Percentiles rank a stretch among this genome's conserved stretches.
Conservation (phyloP, 352 stramenopile genomes). For the Phytophthora multivora region DNA sequence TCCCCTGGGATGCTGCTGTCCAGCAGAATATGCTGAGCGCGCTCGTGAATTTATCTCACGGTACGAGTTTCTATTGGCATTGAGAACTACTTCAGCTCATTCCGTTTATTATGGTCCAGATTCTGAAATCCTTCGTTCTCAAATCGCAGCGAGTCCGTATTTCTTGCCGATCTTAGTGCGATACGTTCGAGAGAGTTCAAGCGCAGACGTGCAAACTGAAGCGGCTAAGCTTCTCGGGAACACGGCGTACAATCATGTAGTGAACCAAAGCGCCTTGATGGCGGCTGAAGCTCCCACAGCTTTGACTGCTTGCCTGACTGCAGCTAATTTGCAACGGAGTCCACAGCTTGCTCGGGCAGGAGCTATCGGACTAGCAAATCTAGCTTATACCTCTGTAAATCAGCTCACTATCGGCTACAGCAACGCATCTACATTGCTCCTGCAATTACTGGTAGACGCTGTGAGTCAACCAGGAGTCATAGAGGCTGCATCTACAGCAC, state of each 20-base stretch:
- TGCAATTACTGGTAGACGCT: conserved; percentile 69
- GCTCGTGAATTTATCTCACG: conserved; percentile 71
- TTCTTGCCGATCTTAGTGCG: conserved; percentile 55
- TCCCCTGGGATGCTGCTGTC: conserved; percentile 42
- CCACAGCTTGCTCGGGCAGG: conserved; percentile 47
- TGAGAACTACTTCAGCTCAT: neutral
- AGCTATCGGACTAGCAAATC: conserved; percentile 63
- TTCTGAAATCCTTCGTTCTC: conserved; percentile 73
- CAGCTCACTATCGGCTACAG: conserved; percentile 81
- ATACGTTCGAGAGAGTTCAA: conserved; percentile 52
- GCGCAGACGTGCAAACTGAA: conserved; percentile 46
- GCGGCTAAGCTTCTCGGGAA: conserved; percentile 74
- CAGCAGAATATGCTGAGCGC: conserved; percentile 57
- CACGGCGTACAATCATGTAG: conserved; percentile 64
- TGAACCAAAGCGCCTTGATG: conserved; percentile 75
- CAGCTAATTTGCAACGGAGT: conserved; percentile 39
- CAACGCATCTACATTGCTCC: conserved; percentile 58
- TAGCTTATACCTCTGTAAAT: conserved; percentile 71
- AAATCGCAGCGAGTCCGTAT: conserved; percentile 66
- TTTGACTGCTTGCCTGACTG: conserved; percentile 38
- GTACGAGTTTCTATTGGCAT: conserved; percentile 33
- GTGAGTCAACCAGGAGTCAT: conserved; percentile 43
- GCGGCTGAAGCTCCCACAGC: conserved; percentile 58
- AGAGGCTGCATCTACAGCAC: conserved; percentile 48
- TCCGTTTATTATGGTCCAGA: conserved; percentile 33